phyloP scores from a whole-genome alignment of 305 asterid species.

The Striga hermonthica region DNA sequence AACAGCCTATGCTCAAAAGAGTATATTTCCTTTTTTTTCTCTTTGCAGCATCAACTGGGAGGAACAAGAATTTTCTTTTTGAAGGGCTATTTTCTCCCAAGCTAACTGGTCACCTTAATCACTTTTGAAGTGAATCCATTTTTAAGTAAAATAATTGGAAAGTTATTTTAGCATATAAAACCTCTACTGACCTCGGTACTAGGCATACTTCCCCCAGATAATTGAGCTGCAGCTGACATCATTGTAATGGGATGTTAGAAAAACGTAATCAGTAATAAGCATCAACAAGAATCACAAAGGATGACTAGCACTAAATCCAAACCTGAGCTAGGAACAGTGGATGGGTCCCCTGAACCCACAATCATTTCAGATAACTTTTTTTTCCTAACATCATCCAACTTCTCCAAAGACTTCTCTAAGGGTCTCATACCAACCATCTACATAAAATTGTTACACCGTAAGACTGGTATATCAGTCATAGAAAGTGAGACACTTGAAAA shows the following conservation, averaged over 20 bases:
- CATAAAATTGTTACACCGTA: conserved; percentile 26
- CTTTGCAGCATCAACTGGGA: conserved; percentile 4
- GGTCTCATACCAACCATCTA: conserved; percentile 99
- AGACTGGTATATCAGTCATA: conserved; percentile 5
- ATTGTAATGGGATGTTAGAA: conserved; percentile 24
- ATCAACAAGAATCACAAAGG: conserved; percentile 10
- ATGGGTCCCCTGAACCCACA: conserved; percentile 65
- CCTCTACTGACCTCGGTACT: conserved; percentile 50
- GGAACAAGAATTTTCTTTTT: not conserved
- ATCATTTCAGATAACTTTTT: conserved; percentile 97
- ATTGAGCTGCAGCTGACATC: conserved; percentile 49
- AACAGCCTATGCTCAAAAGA: conserved; percentile 2
- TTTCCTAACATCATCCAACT: conserved; percentile 89
- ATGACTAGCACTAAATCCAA: conserved; percentile 22
- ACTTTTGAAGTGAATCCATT: too few relatives aligned
- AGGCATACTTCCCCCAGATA: conserved; percentile 55
- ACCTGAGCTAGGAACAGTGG: conserved; percentile 61
- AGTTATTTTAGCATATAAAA: conserved; percentile 16
- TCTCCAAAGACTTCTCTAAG: conserved; percentile 86
- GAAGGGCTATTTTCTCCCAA: conserved; percentile 3
- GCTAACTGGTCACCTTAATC: not conserved
- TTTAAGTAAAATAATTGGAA: not conserved
- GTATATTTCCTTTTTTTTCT: not conserved
- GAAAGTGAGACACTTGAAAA: conserved; percentile 14
- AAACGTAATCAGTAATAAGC: conserved; percentile 10